Evolutionary conservation across 2,329 filamentous ascomycete genomes (phyloP).

Genomic region (Hymenotorrendiella dingleyae): DNA sequence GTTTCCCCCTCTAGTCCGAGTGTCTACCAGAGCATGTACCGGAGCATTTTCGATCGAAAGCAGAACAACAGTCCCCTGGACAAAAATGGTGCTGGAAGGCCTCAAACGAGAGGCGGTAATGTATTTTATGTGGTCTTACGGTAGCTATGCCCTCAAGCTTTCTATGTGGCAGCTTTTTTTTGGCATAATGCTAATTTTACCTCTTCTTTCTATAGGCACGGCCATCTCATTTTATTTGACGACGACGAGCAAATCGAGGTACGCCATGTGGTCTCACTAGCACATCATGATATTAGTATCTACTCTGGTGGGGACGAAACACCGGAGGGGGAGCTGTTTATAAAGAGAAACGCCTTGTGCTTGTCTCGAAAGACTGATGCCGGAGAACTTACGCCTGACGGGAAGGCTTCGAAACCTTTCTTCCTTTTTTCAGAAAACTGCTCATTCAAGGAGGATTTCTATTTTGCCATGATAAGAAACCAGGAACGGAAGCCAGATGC

Average conservation of each 20-base stretch:
- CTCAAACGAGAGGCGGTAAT: constrained; percentile 62
- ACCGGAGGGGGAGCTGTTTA: constrained; percentile 88
- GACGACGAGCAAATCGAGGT: constrained; percentile 94
- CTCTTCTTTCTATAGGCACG: constrained; percentile 55
- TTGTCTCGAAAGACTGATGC: constrained; percentile 59
- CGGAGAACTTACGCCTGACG: constrained; percentile 49
- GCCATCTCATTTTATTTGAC: constrained; percentile 95
- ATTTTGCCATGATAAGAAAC: constrained; percentile 83
- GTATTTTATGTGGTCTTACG: constrained; percentile 89
- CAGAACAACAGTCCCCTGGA: constrained; percentile 34
- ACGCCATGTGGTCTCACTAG: constrained; percentile 87
- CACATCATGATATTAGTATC: constrained; percentile 78
- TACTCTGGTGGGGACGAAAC: constrained; percentile 74
- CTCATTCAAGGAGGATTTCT: constrained; percentile 97
- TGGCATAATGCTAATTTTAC: constrained; percentile 9
- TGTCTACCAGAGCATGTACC: constrained; percentile 97
- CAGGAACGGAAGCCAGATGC: constrained; percentile 63
- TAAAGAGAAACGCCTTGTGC: constrained; percentile 87
- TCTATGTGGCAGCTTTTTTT: background rate
- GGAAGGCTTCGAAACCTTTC: constrained; percentile 69
- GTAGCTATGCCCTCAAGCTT: constrained; percentile 38
- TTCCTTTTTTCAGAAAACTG: constrained; percentile 93
- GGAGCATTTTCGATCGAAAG: constrained; percentile 87
- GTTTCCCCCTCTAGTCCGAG: constrained; percentile 79
- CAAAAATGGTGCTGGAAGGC: constrained; percentile 27